Percentiles rank a stretch among this genome's conserved stretches.
Evolutionary conservation across 176 grass and related monocot species (phyloP).

Genomic region (bread wheat (Triticum aestivum)): IWGSC_CS_RefSeq_v2.1 NC_057812.1:106282922-106283421

Average conservation of each 20-base stretch:
- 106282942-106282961: slow-evolving; percentile 93
- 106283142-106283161: not conserved
- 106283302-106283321: slow-evolving; percentile 97
- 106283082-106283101: not conserved
- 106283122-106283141: not conserved
- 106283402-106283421: not conserved
- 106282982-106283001: slow-evolving; percentile 84
- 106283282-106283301: slow-evolving; percentile 15
- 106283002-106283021: not conserved
- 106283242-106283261: not conserved
- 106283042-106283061: not conserved
- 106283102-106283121: not conserved
- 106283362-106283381: slow-evolving; percentile 65
- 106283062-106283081: not conserved
- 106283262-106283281: not conserved
- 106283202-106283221: not conserved
- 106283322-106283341: slow-evolving; percentile 74
- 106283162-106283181: not conserved
- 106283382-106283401: not conserved
- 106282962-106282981: slow-evolving; percentile 85
- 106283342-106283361: slow-evolving; percentile 97
- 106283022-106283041: not conserved
- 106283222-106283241: not conserved
- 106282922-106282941: slow-evolving; percentile 92
- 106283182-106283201: not conserved